Evolutionary conservation across 2,329 filamentous ascomycete species (phyloP).

Genomic region (Colletotrichum acutatum): DNA sequence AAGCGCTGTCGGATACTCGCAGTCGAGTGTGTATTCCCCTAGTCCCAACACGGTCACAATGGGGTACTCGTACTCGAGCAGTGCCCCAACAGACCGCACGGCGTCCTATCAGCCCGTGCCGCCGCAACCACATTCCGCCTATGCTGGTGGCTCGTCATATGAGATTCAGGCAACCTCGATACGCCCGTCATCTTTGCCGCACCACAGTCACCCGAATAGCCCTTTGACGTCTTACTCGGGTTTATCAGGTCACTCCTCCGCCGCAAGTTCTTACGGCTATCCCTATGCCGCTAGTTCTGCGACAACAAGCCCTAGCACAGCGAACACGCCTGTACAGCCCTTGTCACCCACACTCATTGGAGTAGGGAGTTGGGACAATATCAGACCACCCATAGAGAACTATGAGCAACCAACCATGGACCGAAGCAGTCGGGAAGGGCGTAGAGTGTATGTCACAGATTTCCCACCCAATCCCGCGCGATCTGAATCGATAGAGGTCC

Average conservation of each 20-base stretch:
- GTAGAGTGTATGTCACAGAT: neutral
- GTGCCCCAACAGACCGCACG: neutral
- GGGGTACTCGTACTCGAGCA: neutral
- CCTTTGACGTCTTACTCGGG: neutral
- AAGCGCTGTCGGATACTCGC: neutral
- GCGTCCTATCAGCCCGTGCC: too few relatives aligned
- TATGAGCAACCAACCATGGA: neutral
- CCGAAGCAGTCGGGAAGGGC: neutral
- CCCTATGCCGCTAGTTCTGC: neutral
- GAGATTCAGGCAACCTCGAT: too few relatives aligned
- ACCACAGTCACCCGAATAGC: neutral
- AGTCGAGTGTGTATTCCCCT: neutral
- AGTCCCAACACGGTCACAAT: neutral
- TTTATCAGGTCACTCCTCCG: neutral
- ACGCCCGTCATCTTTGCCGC: neutral
- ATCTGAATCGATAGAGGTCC: neutral
- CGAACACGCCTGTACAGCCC: neutral
- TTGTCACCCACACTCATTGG: neutral
- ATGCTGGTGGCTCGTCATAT: too few relatives aligned
- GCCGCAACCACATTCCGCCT: neutral
- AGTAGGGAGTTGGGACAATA: neutral
- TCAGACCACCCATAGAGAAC: neutral
- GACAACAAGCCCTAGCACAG: neutral
- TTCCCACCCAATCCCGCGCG: neutral
- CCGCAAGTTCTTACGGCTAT: neutral